Evolutionary conservation across 306 rosid genomes (phyloP).

Genomic region (Acacia confusa): DNA sequence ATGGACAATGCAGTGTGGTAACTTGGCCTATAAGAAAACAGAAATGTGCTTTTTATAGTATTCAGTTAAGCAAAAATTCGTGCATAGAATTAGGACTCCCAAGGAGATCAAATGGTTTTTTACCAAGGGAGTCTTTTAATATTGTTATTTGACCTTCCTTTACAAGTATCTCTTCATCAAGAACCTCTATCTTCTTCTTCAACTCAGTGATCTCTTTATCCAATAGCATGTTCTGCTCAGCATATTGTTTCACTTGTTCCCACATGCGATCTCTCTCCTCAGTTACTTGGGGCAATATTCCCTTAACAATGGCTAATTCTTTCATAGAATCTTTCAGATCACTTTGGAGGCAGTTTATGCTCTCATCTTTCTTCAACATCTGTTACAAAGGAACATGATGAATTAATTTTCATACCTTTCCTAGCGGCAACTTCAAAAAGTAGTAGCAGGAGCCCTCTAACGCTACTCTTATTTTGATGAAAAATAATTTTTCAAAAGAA

Average conservation of each 20-base stretch:
- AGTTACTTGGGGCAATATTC: constrained; percentile 60
- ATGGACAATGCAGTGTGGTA: constrained; percentile 50
- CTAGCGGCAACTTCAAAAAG: background rate
- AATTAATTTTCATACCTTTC: background rate
- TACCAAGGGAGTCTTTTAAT: constrained; percentile 69
- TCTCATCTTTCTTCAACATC: constrained; percentile 84
- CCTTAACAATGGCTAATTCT: constrained; percentile 58
- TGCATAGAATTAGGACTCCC: constrained; percentile 58
- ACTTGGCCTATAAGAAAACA: background rate
- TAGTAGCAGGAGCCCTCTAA: background rate
- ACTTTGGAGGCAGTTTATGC: constrained; percentile 47
- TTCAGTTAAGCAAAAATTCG: constrained; percentile 54
- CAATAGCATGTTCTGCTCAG: constrained; percentile 77
- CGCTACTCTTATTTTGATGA: background rate
- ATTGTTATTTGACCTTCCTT: constrained; percentile 96
- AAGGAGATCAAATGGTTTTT: constrained; percentile 65
- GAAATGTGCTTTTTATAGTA: constrained; percentile 28
- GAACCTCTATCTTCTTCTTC: constrained; percentile 66
- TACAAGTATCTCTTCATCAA: constrained; percentile 73
- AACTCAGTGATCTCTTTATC: constrained; percentile 51
- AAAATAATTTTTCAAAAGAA: background rate
- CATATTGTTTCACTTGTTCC: constrained; percentile 78
- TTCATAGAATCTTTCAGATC: constrained; percentile 62
- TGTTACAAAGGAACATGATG: constrained; percentile 25
- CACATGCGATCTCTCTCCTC: constrained; percentile 81